Evolutionary conservation across 164 flowering plant genomes (phyloP), one percentile per base, ranked within the genome.

Genomic region (Kalanchoe fedtschenkoi): DNA sequence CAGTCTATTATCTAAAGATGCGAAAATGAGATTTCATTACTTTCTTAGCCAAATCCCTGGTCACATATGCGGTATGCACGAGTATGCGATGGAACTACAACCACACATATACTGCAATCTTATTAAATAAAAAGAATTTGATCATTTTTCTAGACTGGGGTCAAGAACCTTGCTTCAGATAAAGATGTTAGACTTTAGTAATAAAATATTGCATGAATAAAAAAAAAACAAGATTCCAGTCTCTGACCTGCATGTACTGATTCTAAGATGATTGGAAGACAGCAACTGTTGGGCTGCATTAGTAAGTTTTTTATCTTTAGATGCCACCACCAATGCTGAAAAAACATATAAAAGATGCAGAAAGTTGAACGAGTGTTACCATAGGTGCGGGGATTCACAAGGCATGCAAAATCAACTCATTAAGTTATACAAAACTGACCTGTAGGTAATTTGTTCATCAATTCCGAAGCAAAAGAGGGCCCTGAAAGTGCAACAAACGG

Each of bases 251-350:
- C 96, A 89, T 67, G 93, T 84, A 79, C 77, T 92, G 73, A 92
- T 92, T 74, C 98, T 82, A 67, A 92, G 68, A 67, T 79, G 72
- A 68, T 67, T 76, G 60, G 96, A 87, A 68, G 96, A 84, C 61
- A 89, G 78, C n/a, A 92, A 82, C 77, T 89, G 95, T 73, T 92
- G 98, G 71, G 72, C 86, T 58, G 91, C 81, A 78, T 75, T 80
- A 65, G 89, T 88, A 72, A 87, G 76, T 19, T 80, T 92, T 61
- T 84, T 87, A 76, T 92, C 96, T 71, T 82, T 89, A 39, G 98
- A 89, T 32, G 96, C 98, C 66, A 82, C 96, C 69, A 92, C 98
- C 98, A 92, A 84, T 54, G 96, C 98, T 92, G 67, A 54, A 34
- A 58, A 56, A 26, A 60, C 53, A 72, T 57, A 56, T n/a, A n/a